Base-by-base conservation (phyloP, 2,329 filamentous ascomycete species). In the Onygena corvina region DNA sequence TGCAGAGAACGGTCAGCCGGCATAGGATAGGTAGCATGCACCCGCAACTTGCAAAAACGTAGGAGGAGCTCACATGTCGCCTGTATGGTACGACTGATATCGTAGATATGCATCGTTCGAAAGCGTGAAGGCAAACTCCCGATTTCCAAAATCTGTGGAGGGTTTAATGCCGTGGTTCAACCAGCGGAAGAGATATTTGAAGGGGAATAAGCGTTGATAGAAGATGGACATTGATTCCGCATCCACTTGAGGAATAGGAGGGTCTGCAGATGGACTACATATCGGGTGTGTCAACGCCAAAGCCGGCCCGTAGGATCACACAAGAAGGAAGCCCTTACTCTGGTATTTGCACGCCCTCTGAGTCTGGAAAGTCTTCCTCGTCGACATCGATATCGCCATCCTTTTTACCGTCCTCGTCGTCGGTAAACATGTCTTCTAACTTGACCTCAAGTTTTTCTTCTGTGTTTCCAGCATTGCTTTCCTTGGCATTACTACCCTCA, bases 41-140 rank as follows among this genome's bases (percentile, higher is more conserved):
- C n/a, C n/a, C n/a, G n/a, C n/a, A n/a, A n/a, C n/a, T n/a, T n/a
- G n/a, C n/a, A n/a, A n/a, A n/a, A n/a, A n/a, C n/a, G n/a, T n/a
- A n/a, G 8, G 45, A 21, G 11, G 21, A 48, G 60, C 74, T 59
- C 64, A 76, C 65, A 81, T 67, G 58, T 86, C 83, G 51, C 78
- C 75, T 4, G 79, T 80, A 9, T 76, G 70, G 58, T 84, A 86
- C 23, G 81, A 88, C 64, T 94, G 87, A 64, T 96, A 98, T 63
- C 92, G 84, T 25, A 94, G 76, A 66, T 95, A 94, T 34, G 84
- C 85, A 58, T 94, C 89, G 61, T 89, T 93, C 52, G 84, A 82
- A n/a, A 96, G 76, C 1, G 89, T 94, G 62, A 96, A 90, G 14
- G 92, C 89, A 64, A 98, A 96, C 67, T 98, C 92, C 62, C 92